Percentiles rank a stretch among this genome's conserved stretches.
phyloP scores from a whole-genome alignment of 768 basidiomycete species.

The Tulasnella calospora region DNA sequence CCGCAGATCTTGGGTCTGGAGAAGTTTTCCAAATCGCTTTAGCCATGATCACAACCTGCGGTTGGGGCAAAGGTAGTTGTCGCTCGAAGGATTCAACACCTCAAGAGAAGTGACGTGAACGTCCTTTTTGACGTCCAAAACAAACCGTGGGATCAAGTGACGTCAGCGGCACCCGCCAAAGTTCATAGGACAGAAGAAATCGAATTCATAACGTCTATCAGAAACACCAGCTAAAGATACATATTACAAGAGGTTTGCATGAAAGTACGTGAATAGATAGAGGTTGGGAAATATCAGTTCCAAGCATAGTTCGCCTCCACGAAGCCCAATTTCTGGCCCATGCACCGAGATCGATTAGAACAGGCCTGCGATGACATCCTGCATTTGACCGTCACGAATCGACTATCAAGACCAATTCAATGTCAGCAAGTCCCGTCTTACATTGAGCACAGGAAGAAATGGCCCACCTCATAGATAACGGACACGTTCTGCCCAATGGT shows the following conservation, averaged over 20 bases:
- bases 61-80: too few relatives aligned
- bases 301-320: not conserved
- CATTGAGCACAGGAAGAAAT: not conserved
- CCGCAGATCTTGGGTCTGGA: too few relatives aligned
- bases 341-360: slow-evolving; percentile 36
- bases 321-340: not conserved
- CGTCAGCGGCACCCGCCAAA: too few relatives aligned
- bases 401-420: slow-evolving; percentile 36
- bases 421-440: not conserved
- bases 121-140: too few relatives aligned
- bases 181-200: too few relatives aligned
- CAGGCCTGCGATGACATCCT: slow-evolving; percentile 50
- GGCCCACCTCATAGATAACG: slow-evolving; percentile 63
- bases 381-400: slow-evolving; percentile 66
- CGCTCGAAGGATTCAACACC: too few relatives aligned
- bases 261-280: slow-evolving; percentile 11
- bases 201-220: too few relatives aligned
- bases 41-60: too few relatives aligned
- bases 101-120: too few relatives aligned
- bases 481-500: slow-evolving; percentile 69
- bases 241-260: slow-evolving; percentile 1
- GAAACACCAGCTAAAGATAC: not conserved
- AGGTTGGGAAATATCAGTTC: not conserved
- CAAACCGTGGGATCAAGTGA: too few relatives aligned
- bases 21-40: too few relatives aligned